Evolutionary conservation across 108 stramenopile genomes (phyloP).

Genomic region (Bacterosira constricta): DNA sequence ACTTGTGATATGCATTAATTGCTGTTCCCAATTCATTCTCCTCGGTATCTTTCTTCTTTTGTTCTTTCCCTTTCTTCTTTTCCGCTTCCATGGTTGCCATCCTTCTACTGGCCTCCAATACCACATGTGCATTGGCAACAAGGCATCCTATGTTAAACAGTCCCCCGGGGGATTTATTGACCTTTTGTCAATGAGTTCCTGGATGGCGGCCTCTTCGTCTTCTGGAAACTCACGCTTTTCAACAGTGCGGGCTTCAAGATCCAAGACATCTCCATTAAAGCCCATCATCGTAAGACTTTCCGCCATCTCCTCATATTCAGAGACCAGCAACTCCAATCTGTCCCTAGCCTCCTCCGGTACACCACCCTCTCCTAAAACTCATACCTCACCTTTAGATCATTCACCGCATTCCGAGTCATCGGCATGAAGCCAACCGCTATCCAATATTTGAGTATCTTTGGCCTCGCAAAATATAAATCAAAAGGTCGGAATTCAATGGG

Average conservation of each 20-base stretch:
- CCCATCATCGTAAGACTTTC: not conserved
- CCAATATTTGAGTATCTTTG: conserved; percentile 2
- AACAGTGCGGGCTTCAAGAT: not conserved
- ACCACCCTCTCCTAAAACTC: not conserved
- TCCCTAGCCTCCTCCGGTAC: not conserved
- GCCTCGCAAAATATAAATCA: not conserved
- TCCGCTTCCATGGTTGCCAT: not conserved
- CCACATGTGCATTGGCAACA: not conserved
- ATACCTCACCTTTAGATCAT: conserved; percentile 13
- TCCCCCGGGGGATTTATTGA: not conserved
- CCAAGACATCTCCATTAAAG: conserved; percentile 8
- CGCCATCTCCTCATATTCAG: not conserved
- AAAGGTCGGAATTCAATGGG: conserved; percentile 9
- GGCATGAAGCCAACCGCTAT: conserved; percentile 8
- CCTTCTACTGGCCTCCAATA: too few relatives aligned
- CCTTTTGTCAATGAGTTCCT: not conserved
- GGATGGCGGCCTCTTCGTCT: not conserved
- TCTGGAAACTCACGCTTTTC: not conserved
- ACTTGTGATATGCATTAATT: too few relatives aligned
- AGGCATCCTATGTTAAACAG: not conserved
- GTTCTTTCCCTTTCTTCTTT: too few relatives aligned
- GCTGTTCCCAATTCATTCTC: too few relatives aligned
- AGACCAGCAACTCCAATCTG: not conserved
- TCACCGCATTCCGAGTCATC: conserved; percentile 4
- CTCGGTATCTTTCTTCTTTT: too few relatives aligned